Percentiles rank a stretch among this genome's conserved stretches.
Conservation (phyloP, 2,329 filamentous ascomycete species). For the Fusarium kyushuense region DNA sequence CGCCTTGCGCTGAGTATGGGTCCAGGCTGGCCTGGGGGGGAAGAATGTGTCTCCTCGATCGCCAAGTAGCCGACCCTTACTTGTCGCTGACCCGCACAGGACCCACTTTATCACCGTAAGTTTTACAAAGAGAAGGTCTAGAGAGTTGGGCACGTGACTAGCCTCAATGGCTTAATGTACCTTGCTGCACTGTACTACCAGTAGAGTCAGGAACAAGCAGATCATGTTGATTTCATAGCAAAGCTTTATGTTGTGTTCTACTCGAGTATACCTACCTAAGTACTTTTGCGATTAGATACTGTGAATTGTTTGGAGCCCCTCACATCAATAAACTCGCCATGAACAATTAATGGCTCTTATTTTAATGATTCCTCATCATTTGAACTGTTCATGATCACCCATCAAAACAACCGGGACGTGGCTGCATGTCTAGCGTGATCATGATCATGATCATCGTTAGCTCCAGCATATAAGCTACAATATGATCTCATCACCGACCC, state of each 20-base stretch:
- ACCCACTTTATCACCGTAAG: conserved; percentile 47
- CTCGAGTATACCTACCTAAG: not conserved
- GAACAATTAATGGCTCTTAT: not conserved
- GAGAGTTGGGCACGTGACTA: conserved; percentile 51
- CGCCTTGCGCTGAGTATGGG: conserved; percentile 35
- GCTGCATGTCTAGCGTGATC: conserved; percentile 38
- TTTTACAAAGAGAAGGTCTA: conserved; percentile 48
- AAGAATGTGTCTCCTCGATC: conserved; percentile 58
- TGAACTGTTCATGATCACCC: not conserved
- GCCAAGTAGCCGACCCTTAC: conserved; percentile 47
- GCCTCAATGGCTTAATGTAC: conserved; percentile 6
- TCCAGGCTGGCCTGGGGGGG: conserved; percentile 47
- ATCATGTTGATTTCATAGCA: too few species aligned
- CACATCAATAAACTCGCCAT: not conserved
- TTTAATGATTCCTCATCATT: not conserved
- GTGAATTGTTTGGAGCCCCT: too few species aligned
- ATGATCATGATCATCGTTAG: conserved; percentile 20
- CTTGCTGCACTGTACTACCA: not conserved
- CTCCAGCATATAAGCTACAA: not conserved
- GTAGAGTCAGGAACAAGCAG: not conserved
- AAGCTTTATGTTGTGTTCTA: not conserved
- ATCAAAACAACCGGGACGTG: conserved; percentile 12
- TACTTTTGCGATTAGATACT: not conserved
- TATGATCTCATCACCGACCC: conserved; percentile 13
- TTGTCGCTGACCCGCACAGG: conserved; percentile 45